Evolutionary conservation across 2,329 filamentous ascomycete genomes (phyloP).

Genomic region (Orbilia brochopaga): DNA sequence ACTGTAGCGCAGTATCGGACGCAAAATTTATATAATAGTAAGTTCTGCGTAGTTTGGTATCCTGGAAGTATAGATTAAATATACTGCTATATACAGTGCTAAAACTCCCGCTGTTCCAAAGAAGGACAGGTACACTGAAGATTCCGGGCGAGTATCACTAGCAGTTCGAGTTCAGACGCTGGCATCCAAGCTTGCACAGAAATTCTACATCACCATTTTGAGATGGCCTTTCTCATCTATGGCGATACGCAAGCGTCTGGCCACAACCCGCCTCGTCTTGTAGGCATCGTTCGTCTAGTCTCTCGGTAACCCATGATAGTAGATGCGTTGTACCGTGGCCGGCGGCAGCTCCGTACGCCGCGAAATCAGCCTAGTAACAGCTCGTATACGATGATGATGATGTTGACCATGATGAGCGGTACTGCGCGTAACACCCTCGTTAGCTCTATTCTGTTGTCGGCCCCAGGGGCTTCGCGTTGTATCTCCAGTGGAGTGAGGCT

Average conservation of each 20-base stretch:
- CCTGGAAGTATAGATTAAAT: not conserved
- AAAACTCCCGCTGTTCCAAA: not conserved
- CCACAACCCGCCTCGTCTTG: not conserved
- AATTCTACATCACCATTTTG: no score
- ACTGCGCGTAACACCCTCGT: constrained; percentile 10
- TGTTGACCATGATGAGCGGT: constrained; percentile 47
- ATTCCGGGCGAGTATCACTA: not conserved
- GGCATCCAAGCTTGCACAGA: not conserved
- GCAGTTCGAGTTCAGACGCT: not conserved
- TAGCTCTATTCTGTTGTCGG: not conserved
- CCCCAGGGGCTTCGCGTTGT: not conserved
- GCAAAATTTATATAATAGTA: no score
- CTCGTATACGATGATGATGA: constrained; percentile 49
- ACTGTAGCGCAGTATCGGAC: no score
- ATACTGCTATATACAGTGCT: not conserved
- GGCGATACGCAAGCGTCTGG: not conserved
- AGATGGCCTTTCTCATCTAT: not conserved
- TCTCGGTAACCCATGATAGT: not conserved
- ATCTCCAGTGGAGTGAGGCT: not conserved
- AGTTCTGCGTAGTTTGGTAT: not conserved
- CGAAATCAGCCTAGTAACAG: constrained; percentile 34
- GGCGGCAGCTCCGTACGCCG: not conserved
- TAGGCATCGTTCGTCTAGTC: not conserved
- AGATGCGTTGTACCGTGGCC: not conserved
- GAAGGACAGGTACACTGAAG: not conserved